Evolutionary conservation across 2,329 filamentous ascomycete genomes (phyloP), one percentile per base, ranked within the genome.

Genomic region (Arthrobotrys conoides): DNA sequence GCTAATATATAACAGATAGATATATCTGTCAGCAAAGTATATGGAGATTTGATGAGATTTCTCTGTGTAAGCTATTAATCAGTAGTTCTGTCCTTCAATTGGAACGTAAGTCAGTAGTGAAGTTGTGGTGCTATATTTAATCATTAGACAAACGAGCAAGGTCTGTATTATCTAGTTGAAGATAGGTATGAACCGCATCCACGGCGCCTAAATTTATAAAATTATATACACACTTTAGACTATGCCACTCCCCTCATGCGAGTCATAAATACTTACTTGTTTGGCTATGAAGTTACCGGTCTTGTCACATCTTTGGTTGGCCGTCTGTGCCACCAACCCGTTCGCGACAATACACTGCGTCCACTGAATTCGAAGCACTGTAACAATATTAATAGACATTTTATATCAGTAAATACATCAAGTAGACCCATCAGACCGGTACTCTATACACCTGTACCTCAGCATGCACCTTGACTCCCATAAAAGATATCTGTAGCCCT

Each of bases 121-220:
- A 36, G 1, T 27, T 59, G 53, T n/a, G 33, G 36, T 61, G 33
- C 57, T 61, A 61, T 61, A 61, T 61, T 61, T 61, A 61, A 44
- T n/a, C 20, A 36, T 41, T 14, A 16, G 36, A 44, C 33, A 61
- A 61, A 61, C 57, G 22, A 22, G 20, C 6, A 27, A 2, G 18
- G 9, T 22, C 18, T 5, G 30, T 2, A n/a, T 18, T 6, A 55
- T 18, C 14, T 10, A n/a, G n/a, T n/a, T n/a, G 4, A 20, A 41
- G 9, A 41, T 55, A 9, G 6, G 53, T 22, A 22, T 59, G 9
- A 18, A 44, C n/a, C 36, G 57, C 57, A 44, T 24, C 48, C 24
- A 59, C 57, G 57, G 57, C 57, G 57, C 57, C 36, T 61, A 61
- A 44, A 61, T 3, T 30, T 3, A 3, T 30, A 30, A 30, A 30